Evolutionary conservation across 805 yeast species (phyloP), one percentile per base, ranked within the genome.

Genomic region (Lipomyces lipofer): DNA sequence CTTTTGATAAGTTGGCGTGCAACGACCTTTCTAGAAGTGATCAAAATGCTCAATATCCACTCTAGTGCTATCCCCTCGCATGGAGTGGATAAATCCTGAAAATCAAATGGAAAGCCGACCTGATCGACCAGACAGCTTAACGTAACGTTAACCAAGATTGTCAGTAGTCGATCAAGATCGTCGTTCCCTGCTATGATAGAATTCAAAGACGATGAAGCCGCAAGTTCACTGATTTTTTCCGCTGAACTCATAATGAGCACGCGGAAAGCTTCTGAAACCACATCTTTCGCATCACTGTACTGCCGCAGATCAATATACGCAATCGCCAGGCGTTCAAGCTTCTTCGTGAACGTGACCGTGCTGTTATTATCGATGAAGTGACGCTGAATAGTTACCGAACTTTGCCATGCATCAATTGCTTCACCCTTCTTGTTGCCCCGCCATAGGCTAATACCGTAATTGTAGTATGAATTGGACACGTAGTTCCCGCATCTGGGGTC

Each of bases 241-340:
- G 30, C 49, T 10, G 32, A 3, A 12, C 21, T 13, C 2, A 17
- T 12, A 12, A 50, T 19, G 3, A 29, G 22, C 21, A 42, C 33
- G 2, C 29, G 8, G 29, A 43, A 15, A 12, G 54, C 49, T 27
- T 53, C 54, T 3, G 4, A 2, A 5, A 53, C 29, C 1, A 45
- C 15, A 15, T n/a, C 39, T 6, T 24, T 13, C 10, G 60, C 60
- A 12, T 50, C 35, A 2, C 4, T 17, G 12, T 13, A 10, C 10
- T 46, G 27, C 22, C 39, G 24, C 2, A 50, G 22, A 12, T 56
- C 60, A n/a, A 39, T 32, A 25, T 38, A 35, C 1, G 60, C 60
- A 4, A 54, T 22, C 3, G 51, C 56, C 28, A 58, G 43, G 3
- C 60, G 28, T 27, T 58, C 60, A 5, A 56, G 47, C 54, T 56